Base-by-base conservation (phyloP, 83 land plant species). In the Isoetes engelmannii region DNA sequence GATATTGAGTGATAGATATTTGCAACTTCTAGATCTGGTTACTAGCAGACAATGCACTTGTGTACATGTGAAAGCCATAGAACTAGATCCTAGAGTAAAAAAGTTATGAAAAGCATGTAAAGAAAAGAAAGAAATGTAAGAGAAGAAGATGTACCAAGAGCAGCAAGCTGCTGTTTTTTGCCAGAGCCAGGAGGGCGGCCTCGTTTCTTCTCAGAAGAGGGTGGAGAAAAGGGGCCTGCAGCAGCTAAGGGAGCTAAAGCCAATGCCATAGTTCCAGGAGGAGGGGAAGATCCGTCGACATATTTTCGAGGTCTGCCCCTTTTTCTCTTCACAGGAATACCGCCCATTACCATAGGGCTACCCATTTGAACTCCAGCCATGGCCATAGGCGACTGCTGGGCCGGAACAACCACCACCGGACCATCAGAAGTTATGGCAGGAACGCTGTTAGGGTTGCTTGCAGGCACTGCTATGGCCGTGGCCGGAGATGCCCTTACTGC, bases 251-350 rank as follows among this genome's bases (percentile, higher is more conserved):
- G 55, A 43, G 55, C 57, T 12, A 51, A 17, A 42, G 71, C 56
- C 13, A 69, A 10, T 5, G 80, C 45, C 4, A 74, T 67, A 67
- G 7, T 58, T 67, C 4, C 83, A 74, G 12, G 85, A 72, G 61
- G 66, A 6, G 6, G 87, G 79, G 5, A 74, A 49, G 79, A 87
- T 7, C 82, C 84, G 43, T 75, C 81, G 10, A 54, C 53, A 77
- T 90, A 90, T 74, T 90, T 90, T 67, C 96, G 80, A 0, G 96
- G 96, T 76, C 96, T 80, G 9, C 96, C 96, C 47, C 95, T 77
- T 82, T 90, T 90, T 76, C 90, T 83, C 77, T 84, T 90, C 47
- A 69, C 71, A 4, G 80, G 74, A 46, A 69, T 57, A 7, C 73
- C 77, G 62, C 48, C 71, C n/a, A 51, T 17, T 20, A 50, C 62